Evolutionary conservation across 306 rosid genomes (phyloP), one percentile per base, ranked within the genome.

Genomic region (Cucurbita moschata): DNA sequence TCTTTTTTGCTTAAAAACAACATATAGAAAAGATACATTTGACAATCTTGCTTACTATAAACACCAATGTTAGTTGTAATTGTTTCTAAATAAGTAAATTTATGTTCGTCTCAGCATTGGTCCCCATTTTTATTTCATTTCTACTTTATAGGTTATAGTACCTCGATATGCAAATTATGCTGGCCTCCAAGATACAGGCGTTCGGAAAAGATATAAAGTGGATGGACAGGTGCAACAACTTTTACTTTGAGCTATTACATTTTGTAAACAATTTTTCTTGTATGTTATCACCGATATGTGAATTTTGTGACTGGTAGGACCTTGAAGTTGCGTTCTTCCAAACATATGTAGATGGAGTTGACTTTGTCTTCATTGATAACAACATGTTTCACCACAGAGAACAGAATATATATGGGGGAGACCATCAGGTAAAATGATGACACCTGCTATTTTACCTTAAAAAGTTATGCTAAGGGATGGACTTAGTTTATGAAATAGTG

Each of bases 341-440:
- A 0, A 76, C 91, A 54, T 94, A 80, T 75, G 80, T 89, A 15
- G 99, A 94, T 79, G 97, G 97, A 37, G 97, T 94, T 10, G 99
- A 94, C 80, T 88, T 86, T 54, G 91, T 94, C 77, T 94, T 94
- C 78, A 76, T 94, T 58, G 96, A 89, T 35, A 81, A 81, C 80
- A 83, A 77, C 75, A 26, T 53, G 16, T 89, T 87, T 75, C 92
- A 80, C 71, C 79, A 89, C 77, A 52, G 82, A 73, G 86, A 79
- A 79, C 44, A 75, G 2, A 79, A 88, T 75, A 86, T 94, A 81
- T 94, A 94, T 19, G 81, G 83, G 2, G 99, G 99, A 85, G 83
- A 89, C 72, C 95, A 89, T 77, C 2, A 68, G 96, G 99, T 91
- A 82, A 80, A 82, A 65, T 77, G 72, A 66, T 21, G 52, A 56